Base-by-base conservation (phyloP, 163 green algal genomes). In the Scenedesmus sp. region DNA sequence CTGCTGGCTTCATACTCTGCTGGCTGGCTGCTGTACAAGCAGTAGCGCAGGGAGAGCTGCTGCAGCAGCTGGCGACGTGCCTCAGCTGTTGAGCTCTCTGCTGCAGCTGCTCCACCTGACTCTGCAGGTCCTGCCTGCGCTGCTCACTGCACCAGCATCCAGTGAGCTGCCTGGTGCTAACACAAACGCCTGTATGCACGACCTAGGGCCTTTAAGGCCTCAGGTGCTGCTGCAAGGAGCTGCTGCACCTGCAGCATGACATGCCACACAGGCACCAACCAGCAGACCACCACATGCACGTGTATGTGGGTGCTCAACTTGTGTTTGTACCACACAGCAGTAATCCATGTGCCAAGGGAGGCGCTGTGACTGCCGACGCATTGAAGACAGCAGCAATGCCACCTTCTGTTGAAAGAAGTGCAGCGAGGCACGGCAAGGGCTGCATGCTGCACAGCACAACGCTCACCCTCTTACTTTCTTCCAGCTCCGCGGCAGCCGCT, bases 161-260 rank as follows among this genome's bases (percentile, higher is more conserved):
- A 18, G 0, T 76, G 53, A 51, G 51, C 33, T 79, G 51, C 37
- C 9, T n/a, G 43, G 85, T 51, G 72, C 40, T 3, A 89, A 10
- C 16, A 83, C 61, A 83, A 46, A 89, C 18, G 85, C 85, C 85
- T 83, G 85, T 73, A 89, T 26, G 85, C 65, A 83, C 83, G 61
- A 1, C 85, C 61, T 20, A 89, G 33, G 4, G 53, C 65, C 16
- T 37, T 83, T 44, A 89, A 56, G 3, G 68, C 61, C 6, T 81
- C 68, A 46, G 85, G 85, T 46, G 85, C 85, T 76, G 68, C 85
- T 70, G 35, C 33, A 13, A 89, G 85, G 37, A 83, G 42, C 33
- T 89, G 68, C 40, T 89, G 65, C 13, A 89, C 85, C 85, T 89
- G 65, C n/a, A 85, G 42, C 79, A 56, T 85, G 43, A 24, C n/a